Evolutionary conservation across 2,329 filamentous ascomycete genomes (phyloP).

Genomic region (Ophiocordyceps unilateralis): DNA sequence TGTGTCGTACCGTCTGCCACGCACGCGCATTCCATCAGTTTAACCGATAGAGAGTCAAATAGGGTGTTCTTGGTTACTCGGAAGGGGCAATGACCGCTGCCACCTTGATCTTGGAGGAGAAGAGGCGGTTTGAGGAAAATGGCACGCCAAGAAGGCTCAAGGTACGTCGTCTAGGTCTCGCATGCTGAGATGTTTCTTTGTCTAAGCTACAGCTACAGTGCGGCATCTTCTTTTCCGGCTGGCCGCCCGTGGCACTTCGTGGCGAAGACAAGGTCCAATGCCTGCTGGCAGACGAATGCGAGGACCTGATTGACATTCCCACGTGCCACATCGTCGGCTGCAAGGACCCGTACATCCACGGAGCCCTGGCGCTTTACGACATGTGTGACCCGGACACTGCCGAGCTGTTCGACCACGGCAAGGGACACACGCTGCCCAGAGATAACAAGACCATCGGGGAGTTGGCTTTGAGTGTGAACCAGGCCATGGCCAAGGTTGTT

Average conservation of each 20-base stretch:
- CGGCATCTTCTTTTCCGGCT: slow-evolving; percentile 34
- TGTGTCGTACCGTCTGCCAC: no score
- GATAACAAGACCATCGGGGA: slow-evolving; percentile 30
- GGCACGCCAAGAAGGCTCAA: slow-evolving; percentile 18
- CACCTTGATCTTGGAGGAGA: slow-evolving; percentile 33
- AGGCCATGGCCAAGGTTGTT: background rate
- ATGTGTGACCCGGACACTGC: slow-evolving; percentile 42
- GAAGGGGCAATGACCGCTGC: slow-evolving; percentile 40
- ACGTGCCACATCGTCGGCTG: slow-evolving; percentile 37
- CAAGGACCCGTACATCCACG: slow-evolving; percentile 41
- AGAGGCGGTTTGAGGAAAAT: slow-evolving; percentile 15
- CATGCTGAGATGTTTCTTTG: background rate
- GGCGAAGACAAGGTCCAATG: slow-evolving; percentile 18
- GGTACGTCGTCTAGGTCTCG: slow-evolving; percentile 6
- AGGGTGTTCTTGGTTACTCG: slow-evolving; percentile 41
- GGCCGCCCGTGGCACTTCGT: slow-evolving; percentile 30
- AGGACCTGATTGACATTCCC: slow-evolving; percentile 31
- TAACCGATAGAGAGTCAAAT: background rate
- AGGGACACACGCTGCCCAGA: slow-evolving; percentile 44
- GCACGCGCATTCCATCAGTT: no score
- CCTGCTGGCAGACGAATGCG: slow-evolving; percentile 29
- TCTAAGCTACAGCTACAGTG: slow-evolving; percentile 11
- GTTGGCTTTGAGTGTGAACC: slow-evolving; percentile 10
- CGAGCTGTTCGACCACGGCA: slow-evolving; percentile 46
- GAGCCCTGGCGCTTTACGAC: slow-evolving; percentile 43